Conservation (phyloP, 441 rosid genomes). For the Metrosideros polymorpha region DNA sequence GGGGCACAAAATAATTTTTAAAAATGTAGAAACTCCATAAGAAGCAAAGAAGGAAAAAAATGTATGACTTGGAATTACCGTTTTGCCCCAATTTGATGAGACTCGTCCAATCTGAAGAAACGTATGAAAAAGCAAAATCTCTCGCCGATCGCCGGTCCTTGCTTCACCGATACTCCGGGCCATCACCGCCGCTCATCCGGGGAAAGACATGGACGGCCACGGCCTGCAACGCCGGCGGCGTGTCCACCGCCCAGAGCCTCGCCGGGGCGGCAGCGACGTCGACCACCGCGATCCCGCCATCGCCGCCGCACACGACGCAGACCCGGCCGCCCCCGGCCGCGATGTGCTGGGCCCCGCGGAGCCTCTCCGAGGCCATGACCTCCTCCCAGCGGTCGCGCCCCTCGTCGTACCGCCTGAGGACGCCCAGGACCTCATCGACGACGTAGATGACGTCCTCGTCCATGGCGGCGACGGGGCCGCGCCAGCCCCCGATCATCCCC, state of each 20-base stretch:
- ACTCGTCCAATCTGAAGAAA: not conserved
- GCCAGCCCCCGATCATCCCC: slow-evolving; percentile 54
- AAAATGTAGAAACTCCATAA: not conserved
- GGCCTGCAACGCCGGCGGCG: slow-evolving; percentile 28
- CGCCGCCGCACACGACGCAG: slow-evolving; percentile 24
- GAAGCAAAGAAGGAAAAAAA: not conserved
- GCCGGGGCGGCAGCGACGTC: slow-evolving; percentile 25
- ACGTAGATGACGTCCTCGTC: slow-evolving; percentile 38
- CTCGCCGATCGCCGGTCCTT: not conserved
- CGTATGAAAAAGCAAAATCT: not conserved
- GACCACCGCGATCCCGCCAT: slow-evolving; percentile 23
- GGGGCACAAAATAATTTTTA: not conserved
- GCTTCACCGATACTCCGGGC: not conserved
- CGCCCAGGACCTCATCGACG: slow-evolving; percentile 35
- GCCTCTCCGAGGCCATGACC: slow-evolving; percentile 15
- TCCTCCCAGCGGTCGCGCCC: slow-evolving; percentile 29
- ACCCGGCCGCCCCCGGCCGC: slow-evolving; percentile 38
- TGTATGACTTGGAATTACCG: not conserved
- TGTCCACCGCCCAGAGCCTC: slow-evolving; percentile 22
- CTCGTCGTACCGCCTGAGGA: slow-evolving; percentile 21
- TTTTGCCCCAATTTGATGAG: not conserved
- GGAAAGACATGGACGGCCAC: slow-evolving; percentile 43
- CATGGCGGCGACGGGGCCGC: slow-evolving; percentile 55
- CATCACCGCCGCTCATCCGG: slow-evolving; percentile 26
- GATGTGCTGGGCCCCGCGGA: slow-evolving; percentile 35